Evolutionary conservation across 495 filamentous ascomycete species (phyloP), one percentile per base, ranked within the genome.

Genomic region (Penicillium ochrochloron): DNA sequence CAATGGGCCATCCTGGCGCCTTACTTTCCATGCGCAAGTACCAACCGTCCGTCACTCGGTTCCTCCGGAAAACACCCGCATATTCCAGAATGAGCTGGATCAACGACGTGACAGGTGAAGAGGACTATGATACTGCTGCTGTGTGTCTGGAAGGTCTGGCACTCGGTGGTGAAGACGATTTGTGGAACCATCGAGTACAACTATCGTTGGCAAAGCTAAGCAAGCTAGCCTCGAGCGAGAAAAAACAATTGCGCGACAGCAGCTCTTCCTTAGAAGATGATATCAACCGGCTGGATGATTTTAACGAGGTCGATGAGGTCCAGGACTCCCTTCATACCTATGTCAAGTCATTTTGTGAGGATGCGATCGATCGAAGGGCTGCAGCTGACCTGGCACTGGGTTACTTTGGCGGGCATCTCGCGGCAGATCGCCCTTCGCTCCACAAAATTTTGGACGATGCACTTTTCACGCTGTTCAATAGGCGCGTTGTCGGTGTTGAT

Each of bases 181-280:
- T 94, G 11, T 97, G 93, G 93, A 90, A 84, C 74, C 92, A 94
- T 74, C 95, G 95, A 72, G 89, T 96, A 39, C 88, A 97, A 72
- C 79, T 97, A n/a, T 94, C 92, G 51, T 81, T 98, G 23, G 88
- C 90, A 12, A 97, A 96, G 75, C 79, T 99, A 10, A 85, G 91
- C 15, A 82, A 89, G 61, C 73, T 97, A 62, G 90, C 90, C 33
- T 87, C 79, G 23, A 70, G 71, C 58, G 76, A 82, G 50, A 78
- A 78, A 59, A 68, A 69, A 11, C 66, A 72, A 27, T 33, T 62
- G 2, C 19, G 57, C 9, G 48, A 41, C 27, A 52, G 68, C 23
- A 35, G 61, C 60, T 68, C 75, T 8, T 60, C 73, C 57, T 62
- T 72, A 15, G 63, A 78, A 54, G 66, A 73, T 61, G 70, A 73